Base-by-base conservation (phyloP, 2,329 filamentous ascomycete genomes). In the Ceratocystis papillata region DNA sequence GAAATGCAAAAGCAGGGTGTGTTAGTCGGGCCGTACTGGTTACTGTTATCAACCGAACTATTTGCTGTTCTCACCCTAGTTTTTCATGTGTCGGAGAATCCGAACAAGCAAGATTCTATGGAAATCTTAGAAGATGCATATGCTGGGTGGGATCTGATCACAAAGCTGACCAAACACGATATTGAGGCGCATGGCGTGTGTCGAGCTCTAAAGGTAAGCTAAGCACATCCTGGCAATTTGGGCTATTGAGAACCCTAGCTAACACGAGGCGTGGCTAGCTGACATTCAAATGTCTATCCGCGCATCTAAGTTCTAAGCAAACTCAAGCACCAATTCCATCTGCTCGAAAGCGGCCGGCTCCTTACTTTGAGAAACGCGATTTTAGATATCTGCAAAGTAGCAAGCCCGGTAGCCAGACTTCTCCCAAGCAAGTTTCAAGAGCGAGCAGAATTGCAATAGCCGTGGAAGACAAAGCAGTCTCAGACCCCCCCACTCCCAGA, bases 131-230 rank as follows among this genome's bases (percentile, higher is more conserved):
- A 87, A 64, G 93, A 97, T 76, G 93, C 92, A 0, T 81, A 86
- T 68, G 88, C 90, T 69, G 94, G 93, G 20, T 89, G 89, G 72
- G 87, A 93, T 69, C 89, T 92, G 69, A 83, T 97, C 68, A 84
- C 86, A 63, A 86, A 85, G 17, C 80, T 97, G 67, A 88, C 91
- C 2, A 86, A 88, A 71, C 87, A 88, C 71, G 96, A 91, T 72
- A 82, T 95, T 80, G 91, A 92, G 45, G 94, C 94, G 2, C 90
- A 96, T 73, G 82, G 90, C 68, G 94, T 95, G 72, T 90, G 89
- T 0, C 81, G 80, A 59, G 87, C 89, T 50, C 80, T 99, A 33
- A 83, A 85, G 73, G 90, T 93, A 80, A 59, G 6, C 33, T 15
- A 17, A 30, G 3, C 15, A 3, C 4, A 25, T 37, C 20, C 5